phyloP scores from a whole-genome alignment of 805 yeast genomes.

The Lipomyces chichibuensis region DNA sequence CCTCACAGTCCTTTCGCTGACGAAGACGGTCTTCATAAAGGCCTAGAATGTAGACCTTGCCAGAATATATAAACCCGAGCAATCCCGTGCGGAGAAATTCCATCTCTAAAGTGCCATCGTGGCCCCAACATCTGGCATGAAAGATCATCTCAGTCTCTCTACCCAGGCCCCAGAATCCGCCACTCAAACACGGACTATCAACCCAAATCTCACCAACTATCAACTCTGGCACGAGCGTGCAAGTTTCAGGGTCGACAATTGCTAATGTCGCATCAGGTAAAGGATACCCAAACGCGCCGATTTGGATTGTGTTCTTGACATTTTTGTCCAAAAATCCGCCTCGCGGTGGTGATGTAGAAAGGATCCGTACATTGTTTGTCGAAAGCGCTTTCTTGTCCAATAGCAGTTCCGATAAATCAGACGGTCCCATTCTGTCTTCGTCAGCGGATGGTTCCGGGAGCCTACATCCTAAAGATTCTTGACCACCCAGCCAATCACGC shows the following conservation, averaged over 20 bases:
- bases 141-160: conserved; percentile 73
- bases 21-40: conserved; percentile 88
- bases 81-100: conserved; percentile 89
- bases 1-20: conserved; percentile 52
- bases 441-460: conserved; percentile 47
- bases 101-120: conserved; percentile 67
- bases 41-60: conserved; percentile 86
- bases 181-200: conserved; percentile 88
- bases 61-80: conserved; percentile 83
- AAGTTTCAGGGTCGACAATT: conserved; percentile 90
- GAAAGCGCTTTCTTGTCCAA: conserved; percentile 75
- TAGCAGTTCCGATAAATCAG: conserved; percentile 63
- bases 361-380: conserved; percentile 69
- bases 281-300: conserved; percentile 93
- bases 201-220: conserved; percentile 97
- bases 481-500: conserved; percentile 85
- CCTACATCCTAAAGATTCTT: conserved; percentile 61
- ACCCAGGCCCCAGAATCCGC: conserved; percentile 79
- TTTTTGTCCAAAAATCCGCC: conserved; percentile 44
- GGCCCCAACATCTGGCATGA: conserved; percentile 78
- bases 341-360: conserved; percentile 56
- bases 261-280: conserved; percentile 93
- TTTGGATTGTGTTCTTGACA: conserved; percentile 51
- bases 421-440: conserved; percentile 46
- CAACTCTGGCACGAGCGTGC: conserved; percentile 67